A percentile compares a stretch with the other conserved stretches of the same genome.
Conservation (phyloP, 768 basidiomycete species). For the Leccinum uliginosum region DNA sequence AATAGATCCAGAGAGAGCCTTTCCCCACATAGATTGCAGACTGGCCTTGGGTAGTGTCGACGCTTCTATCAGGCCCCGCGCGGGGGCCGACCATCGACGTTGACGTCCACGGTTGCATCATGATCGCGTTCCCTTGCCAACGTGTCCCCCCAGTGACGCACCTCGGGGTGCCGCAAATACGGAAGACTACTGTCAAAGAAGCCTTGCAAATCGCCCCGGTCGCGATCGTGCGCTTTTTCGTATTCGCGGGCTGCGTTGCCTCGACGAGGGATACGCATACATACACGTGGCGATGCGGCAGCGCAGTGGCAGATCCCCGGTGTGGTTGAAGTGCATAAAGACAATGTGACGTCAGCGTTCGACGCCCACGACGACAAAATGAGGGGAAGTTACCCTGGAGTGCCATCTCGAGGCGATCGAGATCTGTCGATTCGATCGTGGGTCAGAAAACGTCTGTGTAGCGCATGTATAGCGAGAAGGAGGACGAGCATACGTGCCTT, state of each 20-base stretch:
- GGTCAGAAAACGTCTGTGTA: neutral
- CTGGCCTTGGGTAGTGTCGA: no score
- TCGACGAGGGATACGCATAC: no score
- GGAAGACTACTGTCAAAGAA: constrained; percentile 85
- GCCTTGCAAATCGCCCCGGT: constrained; percentile 49
- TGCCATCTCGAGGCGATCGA: constrained; percentile 87
- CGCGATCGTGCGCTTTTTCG: constrained; percentile 47
- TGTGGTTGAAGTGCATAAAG: no score
- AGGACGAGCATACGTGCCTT: constrained; percentile 44
- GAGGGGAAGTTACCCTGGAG: constrained; percentile 53
- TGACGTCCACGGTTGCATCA: neutral
- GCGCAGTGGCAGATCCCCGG: no score
- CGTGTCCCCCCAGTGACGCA: constrained; percentile 63
- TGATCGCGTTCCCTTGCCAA: constrained; percentile 10
- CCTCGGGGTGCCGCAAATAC: constrained; percentile 64
- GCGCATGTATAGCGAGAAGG: no score
- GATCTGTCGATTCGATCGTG: constrained; percentile 41
- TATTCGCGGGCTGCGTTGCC: constrained; percentile 63
- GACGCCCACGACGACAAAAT: no score
- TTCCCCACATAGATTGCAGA: no score
- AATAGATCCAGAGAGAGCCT: no score
- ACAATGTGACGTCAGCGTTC: neutral
- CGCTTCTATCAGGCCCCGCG: no score
- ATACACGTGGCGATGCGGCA: no score
- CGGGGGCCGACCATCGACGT: neutral